phyloP scores from a whole-genome alignment of 768 basidiomycete genomes.

The Mycena metata region DNA sequence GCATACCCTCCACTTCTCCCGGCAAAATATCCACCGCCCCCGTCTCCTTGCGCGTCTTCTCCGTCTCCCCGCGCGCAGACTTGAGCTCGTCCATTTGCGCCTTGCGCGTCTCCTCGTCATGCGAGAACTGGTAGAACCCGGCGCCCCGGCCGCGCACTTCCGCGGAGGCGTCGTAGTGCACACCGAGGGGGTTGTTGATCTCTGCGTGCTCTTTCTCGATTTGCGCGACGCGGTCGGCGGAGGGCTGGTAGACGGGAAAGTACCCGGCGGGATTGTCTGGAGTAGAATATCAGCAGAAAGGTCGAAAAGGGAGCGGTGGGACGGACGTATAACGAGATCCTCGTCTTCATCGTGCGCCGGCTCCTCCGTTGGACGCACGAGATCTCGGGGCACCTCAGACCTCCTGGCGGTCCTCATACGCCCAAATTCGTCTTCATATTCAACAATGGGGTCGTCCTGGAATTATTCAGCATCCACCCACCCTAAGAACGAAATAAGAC shows the following conservation, averaged over 20 bases:
- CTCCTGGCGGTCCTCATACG: constrained; percentile 75
- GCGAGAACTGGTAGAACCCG: constrained; percentile 92
- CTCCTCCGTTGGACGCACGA: constrained; percentile 61
- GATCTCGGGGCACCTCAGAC: constrained; percentile 83
- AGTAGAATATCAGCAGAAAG: constrained; percentile 19
- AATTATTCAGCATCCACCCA: constrained; percentile 20
- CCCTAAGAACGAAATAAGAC: no score
- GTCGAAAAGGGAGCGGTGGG: neutral
- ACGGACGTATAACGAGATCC: constrained; percentile 71
- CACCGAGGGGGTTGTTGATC: constrained; percentile 75
- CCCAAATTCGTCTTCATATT: constrained; percentile 91
- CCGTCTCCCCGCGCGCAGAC: constrained; percentile 77
- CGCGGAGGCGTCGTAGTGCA: constrained; percentile 84
- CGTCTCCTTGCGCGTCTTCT: constrained; percentile 66
- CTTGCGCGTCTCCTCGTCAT: constrained; percentile 82
- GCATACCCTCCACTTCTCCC: constrained; percentile 87
- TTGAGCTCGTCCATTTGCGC: constrained; percentile 89
- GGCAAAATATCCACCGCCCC: constrained; percentile 73
- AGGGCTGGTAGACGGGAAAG: constrained; percentile 91
- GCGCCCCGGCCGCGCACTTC: constrained; percentile 94
- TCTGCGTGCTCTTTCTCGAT: constrained; percentile 81
- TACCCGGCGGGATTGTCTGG: constrained; percentile 85
- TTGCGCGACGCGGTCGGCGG: constrained; percentile 81
- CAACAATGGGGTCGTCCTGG: constrained; percentile 83
- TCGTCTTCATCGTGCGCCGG: constrained; percentile 69